These are phyloP conservation scores for Pythium angustatum DNA, from an alignment of 352 stramenopile genomes.

Conservation along the genomic window DNA sequence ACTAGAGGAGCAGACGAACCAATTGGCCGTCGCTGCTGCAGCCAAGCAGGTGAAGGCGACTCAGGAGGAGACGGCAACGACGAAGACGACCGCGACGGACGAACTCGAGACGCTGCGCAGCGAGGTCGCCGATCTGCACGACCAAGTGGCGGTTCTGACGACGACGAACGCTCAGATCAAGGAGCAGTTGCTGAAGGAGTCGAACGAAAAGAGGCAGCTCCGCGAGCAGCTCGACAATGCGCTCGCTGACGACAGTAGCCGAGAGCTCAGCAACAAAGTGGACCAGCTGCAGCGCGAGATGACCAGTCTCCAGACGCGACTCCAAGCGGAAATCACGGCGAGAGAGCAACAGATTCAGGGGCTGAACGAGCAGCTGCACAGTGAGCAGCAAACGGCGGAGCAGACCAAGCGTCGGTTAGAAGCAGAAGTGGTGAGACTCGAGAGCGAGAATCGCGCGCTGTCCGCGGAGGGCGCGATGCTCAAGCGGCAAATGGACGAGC, in stretches of 20 bases:
- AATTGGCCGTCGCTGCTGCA: not conserved
- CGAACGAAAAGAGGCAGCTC: conserved; percentile 31
- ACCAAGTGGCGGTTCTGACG: conserved; percentile 24
- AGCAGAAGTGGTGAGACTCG: conserved; percentile 16
- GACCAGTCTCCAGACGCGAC: not conserved
- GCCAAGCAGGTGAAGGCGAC: not conserved
- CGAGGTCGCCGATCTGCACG: conserved; percentile 24
- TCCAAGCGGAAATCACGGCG: not conserved
- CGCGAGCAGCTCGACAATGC: conserved; percentile 26
- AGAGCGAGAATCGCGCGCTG: conserved; percentile 41
- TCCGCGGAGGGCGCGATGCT: conserved; percentile 8
- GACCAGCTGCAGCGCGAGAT: conserved; percentile 14
- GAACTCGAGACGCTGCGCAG: conserved; percentile 11
- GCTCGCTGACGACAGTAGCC: not conserved
- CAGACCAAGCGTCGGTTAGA: conserved; percentile 26
- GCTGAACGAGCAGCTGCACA: conserved; percentile 26
- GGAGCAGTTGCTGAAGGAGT: conserved; percentile 32
- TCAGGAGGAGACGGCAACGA: not conserved
- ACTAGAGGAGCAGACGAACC: conserved; percentile 2
- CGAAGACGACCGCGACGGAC: conserved; percentile 1
- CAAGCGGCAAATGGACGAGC: conserved; percentile 23
- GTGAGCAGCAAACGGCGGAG: conserved; percentile 27
- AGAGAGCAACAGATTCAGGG: conserved; percentile 10
- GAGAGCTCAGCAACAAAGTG: conserved; percentile 12
- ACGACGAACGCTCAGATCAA: conserved; percentile 35